Evolutionary conservation across 1,284 basidiomycete species (phyloP).

Genomic region (Boletus sp.): DNA sequence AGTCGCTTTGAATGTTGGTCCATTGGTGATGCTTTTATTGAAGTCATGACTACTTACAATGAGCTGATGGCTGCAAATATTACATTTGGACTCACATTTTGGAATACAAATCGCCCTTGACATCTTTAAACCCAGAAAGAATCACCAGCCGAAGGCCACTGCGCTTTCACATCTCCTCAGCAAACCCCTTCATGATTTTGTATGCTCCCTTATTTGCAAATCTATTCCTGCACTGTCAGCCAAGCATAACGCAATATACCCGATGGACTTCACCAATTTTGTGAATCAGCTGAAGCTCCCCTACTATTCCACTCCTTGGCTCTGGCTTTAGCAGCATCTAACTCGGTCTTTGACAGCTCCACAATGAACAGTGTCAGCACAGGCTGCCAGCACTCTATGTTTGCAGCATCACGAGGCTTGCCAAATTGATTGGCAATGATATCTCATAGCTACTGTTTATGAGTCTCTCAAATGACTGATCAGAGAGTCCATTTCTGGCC

Average conservation of each 20-base stretch:
- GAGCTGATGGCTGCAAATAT: not conserved
- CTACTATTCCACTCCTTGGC: too few species aligned
- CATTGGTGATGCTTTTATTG: not conserved
- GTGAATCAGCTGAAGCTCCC: too few species aligned
- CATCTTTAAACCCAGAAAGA: not conserved
- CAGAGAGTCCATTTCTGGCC: not conserved
- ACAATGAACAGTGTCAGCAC: too few species aligned
- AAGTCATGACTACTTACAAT: not conserved
- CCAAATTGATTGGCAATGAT: not conserved
- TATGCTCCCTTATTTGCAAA: not conserved
- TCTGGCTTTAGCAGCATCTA: not conserved
- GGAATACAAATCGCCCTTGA: not conserved
- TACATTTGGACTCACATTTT: not conserved
- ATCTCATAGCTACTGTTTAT: not conserved
- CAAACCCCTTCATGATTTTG: not conserved
- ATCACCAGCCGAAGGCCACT: not conserved
- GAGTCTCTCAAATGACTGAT: not conserved
- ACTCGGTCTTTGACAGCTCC: not conserved
- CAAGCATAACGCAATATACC: too few species aligned
- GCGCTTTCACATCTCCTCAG: not conserved
- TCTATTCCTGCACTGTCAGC: not conserved
- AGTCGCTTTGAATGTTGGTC: not conserved
- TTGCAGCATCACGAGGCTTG: not conserved
- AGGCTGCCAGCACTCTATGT: not conserved
- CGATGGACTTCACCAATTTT: not conserved